phyloP scores from a whole-genome alignment of 352 stramenopile genomes.

The Phytopythium helicoides region DNA sequence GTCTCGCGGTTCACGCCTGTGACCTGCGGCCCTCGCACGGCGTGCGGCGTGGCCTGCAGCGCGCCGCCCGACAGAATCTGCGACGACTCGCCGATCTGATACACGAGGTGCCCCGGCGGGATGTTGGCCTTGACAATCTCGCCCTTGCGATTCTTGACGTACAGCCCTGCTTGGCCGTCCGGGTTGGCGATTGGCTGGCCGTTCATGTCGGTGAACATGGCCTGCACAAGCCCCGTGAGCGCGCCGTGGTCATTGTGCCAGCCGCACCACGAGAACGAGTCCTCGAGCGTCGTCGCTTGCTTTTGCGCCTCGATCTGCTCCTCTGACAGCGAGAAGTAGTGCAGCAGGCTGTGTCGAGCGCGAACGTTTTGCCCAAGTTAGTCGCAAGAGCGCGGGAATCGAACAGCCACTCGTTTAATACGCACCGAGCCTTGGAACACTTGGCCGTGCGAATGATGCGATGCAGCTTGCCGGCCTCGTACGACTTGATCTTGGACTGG shows the following conservation, averaged over 20 bases:
- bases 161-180: conserved; percentile 87
- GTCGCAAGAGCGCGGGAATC: too few relatives aligned
- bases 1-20: conserved; percentile 88
- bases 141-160: conserved; percentile 91
- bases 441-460: conserved; percentile 87
- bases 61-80: conserved; percentile 94
- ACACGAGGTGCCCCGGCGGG: conserved; percentile 85
- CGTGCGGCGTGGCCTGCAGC: conserved; percentile 91
- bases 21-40: conserved; percentile 80
- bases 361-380: too few relatives aligned
- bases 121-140: conserved; percentile 90
- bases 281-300: conserved; percentile 42
- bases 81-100: conserved; percentile 95
- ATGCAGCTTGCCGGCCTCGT: conserved; percentile 84
- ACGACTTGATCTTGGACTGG: conserved; percentile 55
- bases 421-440: conserved; percentile 87
- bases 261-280: conserved; percentile 95
- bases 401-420: too few relatives aligned
- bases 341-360: conserved; percentile 87
- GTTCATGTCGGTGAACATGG: conserved; percentile 84
- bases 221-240: conserved; percentile 93
- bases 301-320: conserved; percentile 51
- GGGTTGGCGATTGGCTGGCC: conserved; percentile 67
- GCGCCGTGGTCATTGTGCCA: conserved; percentile 97
- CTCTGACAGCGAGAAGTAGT: conserved; percentile 93